Base-by-base conservation (phyloP, 768 basidiomycete genomes). In the Trametes coccinea region DNA sequence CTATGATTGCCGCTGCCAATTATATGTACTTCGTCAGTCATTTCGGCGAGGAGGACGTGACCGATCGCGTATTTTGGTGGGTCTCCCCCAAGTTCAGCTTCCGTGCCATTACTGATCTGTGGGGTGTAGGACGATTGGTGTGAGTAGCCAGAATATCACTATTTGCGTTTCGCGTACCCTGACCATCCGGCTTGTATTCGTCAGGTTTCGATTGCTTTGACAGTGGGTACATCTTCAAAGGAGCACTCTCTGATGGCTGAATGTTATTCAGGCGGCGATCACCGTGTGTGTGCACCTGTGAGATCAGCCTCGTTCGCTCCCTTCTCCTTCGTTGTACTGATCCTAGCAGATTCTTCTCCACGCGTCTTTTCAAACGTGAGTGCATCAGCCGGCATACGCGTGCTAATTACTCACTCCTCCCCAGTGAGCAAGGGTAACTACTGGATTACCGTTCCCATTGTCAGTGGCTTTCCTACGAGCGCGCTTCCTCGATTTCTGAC, bases 251-350 rank as follows among this genome's bases (percentile, higher is more conserved):
- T 37, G 6, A 37, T 46, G 6, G 41, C 43, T 46, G 17, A 22
- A 4, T 17, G 45, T 46, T 5, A 37, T 27, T 34, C 27, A 70
- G 67, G 69, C 68, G 1, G 56, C 67, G 17, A 57, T 69, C n/a
- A 71, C 67, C 30, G 59, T 68, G 33, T 52, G 47, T 47, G 68
- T 68, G 2, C 70, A 71, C 43, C 60, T 65, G 70, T 71, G 31
- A 51, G 70, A 39, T n/a, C 27, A 29, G 27, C 56, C 2, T 29
- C 30, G 14, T 29, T 57, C 33, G 37, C 39, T n/a, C 6, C 29
- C 34, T 4, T 27, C 27, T 10, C 3, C n/a, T 17, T 2, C 17
- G n/a, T 4, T 4, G 22, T n/a, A 2, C 22, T 29, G 11, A n/a
- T 13, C 22, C 14, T 3, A 16, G 7, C 29, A 72, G 69, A 31